Evolutionary conservation across 768 basidiomycete species (phyloP).

Genomic region (Collybia sordida): DNA sequence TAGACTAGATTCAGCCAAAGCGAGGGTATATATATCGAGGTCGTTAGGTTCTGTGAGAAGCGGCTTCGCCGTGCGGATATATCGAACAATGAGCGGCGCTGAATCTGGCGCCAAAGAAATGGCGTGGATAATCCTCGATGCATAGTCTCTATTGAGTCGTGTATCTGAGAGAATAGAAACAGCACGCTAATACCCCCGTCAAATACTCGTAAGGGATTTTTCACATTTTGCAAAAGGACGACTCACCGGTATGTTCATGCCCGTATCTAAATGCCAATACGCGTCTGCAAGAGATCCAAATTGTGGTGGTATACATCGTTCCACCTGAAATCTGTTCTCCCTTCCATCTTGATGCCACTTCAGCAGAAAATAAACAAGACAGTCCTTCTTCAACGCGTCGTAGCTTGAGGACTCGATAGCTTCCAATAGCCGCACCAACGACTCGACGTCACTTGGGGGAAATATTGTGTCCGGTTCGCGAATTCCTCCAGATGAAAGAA

Average conservation of each 20-base stretch:
- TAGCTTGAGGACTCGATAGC: constrained; percentile 63
- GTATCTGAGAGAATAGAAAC: constrained; percentile 72
- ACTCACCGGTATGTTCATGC: constrained; percentile 63
- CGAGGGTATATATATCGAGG: constrained; percentile 66
- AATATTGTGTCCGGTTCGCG: constrained; percentile 59
- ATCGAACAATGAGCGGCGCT: constrained; percentile 62
- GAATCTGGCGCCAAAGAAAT: constrained; percentile 51
- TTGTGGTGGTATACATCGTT: constrained; percentile 71
- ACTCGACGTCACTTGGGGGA: constrained; percentile 58
- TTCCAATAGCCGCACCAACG: constrained; percentile 57
- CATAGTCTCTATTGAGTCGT: constrained; percentile 73
- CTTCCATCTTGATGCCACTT: constrained; percentile 74
- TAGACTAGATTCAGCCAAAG: constrained; percentile 64
- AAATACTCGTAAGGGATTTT: not conserved
- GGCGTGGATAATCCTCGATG: constrained; percentile 75
- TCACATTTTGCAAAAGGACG: not conserved
- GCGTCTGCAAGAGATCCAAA: constrained; percentile 77
- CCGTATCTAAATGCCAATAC: constrained; percentile 81
- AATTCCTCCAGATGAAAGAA: constrained; percentile 66
- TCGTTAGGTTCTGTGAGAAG: constrained; percentile 66
- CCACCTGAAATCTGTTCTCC: constrained; percentile 48
- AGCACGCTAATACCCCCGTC: constrained; percentile 48
- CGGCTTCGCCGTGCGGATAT: constrained; percentile 76
- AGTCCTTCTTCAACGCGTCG: constrained; percentile 78
- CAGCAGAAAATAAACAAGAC: constrained; percentile 76